Conservation (phyloP, 257 asterid species). For the Nicotiana obtusifolia region DNA sequence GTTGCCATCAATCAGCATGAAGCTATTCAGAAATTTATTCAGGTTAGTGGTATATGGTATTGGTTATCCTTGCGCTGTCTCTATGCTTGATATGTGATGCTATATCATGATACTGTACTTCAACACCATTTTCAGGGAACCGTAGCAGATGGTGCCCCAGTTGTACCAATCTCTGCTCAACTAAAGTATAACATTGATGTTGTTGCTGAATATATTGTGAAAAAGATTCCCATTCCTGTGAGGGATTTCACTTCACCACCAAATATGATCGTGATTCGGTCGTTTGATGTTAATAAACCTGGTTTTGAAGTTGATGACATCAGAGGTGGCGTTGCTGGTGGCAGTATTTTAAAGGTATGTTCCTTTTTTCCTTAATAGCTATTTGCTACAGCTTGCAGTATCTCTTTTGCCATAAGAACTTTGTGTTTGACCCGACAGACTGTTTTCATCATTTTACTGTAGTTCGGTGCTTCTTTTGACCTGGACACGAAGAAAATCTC, state of each 20-base stretch:
- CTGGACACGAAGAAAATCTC: not conserved
- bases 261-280: slow-evolving; percentile 94
- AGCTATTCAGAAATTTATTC: slow-evolving; percentile 88
- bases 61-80: not conserved
- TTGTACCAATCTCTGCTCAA: slow-evolving; percentile 95
- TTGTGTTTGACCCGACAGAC: not conserved
- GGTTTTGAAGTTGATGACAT: slow-evolving; percentile 97
- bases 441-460: not conserved
- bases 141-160: slow-evolving; percentile 88
- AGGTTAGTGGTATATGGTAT: slow-evolving; percentile 34
- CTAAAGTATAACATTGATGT: slow-evolving; percentile 92
- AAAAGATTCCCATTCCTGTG: slow-evolving; percentile 83
- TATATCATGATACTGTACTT: not conserved
- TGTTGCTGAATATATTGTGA: slow-evolving; percentile 78
- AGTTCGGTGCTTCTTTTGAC: not conserved
- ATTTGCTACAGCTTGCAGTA: not conserved
- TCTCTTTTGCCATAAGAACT: not conserved
- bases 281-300: slow-evolving; percentile 96
- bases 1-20: slow-evolving; percentile 97
- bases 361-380: not conserved
- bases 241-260: slow-evolving; percentile 89
- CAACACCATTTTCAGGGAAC: slow-evolving; percentile 65
- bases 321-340: slow-evolving; percentile 99
- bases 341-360: slow-evolving; percentile 85
- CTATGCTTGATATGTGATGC: not conserved